Evolutionary conservation across 257 asterid genomes (phyloP), one percentile per base, ranked within the genome.

Genomic region (Solanum corneliomulleri): DNA sequence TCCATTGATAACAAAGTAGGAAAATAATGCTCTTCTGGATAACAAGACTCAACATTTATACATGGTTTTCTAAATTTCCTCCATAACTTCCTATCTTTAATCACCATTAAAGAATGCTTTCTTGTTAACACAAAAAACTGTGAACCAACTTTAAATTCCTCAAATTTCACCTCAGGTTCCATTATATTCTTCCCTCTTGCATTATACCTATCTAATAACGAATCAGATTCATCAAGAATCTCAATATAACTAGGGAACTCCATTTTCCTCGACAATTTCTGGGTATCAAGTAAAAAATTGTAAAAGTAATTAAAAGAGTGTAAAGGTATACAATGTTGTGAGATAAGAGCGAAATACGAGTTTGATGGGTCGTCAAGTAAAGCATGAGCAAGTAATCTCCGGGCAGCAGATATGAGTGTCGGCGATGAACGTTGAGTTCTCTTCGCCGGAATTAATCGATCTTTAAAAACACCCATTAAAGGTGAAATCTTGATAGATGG

Each of bases 21-120:
- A 84, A 96, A 95, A 91, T 96, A 96, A 86, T 96, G 99, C 90
- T 96, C 99, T 88, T 96, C 99, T 2, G 99, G 98, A 70, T 95
- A 95, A 88, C 99, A 96, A 27, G 95, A 92, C 9, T 95, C 92
- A 37, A 94, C 95, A 87, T 94, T 92, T 82, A 93, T 88, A 92
- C 99, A 96, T 18, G 94, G 92, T 74, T 93, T 42, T 91, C 90
- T 95, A 68, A 96, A 96, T 60, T 96, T 96, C 93, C 94, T 91
- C 99, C 99, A 96, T 15, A 96, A 87, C 87, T 91, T 91, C 92
- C 96, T 91, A 88, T 96, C 99, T 90, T 95, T 92, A 85, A 96
- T 91, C 70, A 96, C 98, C 94, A 90, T 90, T 87, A 96, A 82
- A 1, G 97, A 93, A 68, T 96, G 98, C 84, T 86, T 91, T 49